Base-by-base conservation (phyloP, 768 basidiomycete genomes). In the Porphyrellus cyaneotinctus region DNA sequence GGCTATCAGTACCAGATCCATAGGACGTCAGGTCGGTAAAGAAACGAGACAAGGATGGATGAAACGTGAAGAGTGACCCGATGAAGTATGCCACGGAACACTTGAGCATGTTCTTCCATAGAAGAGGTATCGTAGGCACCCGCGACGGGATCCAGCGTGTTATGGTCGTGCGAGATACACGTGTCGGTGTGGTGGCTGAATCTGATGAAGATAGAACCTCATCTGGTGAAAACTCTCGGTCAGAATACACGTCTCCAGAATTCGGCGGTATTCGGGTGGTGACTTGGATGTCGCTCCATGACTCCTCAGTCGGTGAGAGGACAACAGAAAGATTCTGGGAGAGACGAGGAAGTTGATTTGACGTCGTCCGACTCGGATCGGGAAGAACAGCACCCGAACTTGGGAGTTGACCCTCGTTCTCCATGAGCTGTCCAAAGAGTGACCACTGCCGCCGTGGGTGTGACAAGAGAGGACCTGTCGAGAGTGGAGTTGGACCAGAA, bases 41-140 rank as follows among this genome's bases (percentile, higher is more conserved):
- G 43, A 89, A 69, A 9, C 76, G 75, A 11, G 93, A 85, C 13
- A 99, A 75, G 23, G 75, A 72, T 0, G 89, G 85, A 4, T 84
- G 83, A 64, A 92, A 98, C 2, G 97, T 99, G 78, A 98, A 99
- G 12, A 97, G 75, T 0, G 90, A 92, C 6, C 80, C 94, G 48
- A 97, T 71, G 58, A 91, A 83, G 70, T 99, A 99, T 0, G 95
- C 89, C 17, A 97, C 74, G 2, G 85, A 79, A 72, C 97, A 99
- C 72, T 98, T 97, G 58, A 95, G 70, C 39, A 97, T 81, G 63
- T 90, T 91, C 36, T 81, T 79, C 51, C 83, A 76, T 26, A 85
- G 54, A 17, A 78, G 57, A 3, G 84, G 71, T 32, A 86, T 57
- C 13, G 69, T 56, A 6, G 78, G 77, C 35, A 72, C 41, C 18